Percentiles rank a stretch among this genome's conserved stretches.
Evolutionary conservation across 1,284 basidiomycete species (phyloP).

Genomic region (Ceratobasidium sp.): DNA sequence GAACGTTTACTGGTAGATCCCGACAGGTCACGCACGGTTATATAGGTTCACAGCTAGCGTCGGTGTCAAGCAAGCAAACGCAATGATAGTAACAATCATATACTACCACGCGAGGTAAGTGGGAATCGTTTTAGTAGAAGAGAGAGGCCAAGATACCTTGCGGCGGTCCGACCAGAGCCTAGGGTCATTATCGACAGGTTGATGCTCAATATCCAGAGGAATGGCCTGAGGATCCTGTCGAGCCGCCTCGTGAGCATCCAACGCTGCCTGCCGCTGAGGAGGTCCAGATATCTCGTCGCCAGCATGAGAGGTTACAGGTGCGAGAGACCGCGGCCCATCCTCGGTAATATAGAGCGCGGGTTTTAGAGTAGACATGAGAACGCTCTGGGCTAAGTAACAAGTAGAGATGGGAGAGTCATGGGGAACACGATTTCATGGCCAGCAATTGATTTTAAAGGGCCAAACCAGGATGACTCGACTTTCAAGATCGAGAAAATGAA

Average conservation of each 20-base stretch:
- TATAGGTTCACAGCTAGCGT: slow-evolving; percentile 75
- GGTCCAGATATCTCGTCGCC: slow-evolving; percentile 39
- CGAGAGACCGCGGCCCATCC: slow-evolving; percentile 1
- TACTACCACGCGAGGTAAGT: slow-evolving; percentile 55
- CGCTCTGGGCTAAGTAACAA: not conserved
- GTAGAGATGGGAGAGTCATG: not conserved
- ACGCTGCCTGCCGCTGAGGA: slow-evolving; percentile 33
- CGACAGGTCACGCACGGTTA: slow-evolving; percentile 62
- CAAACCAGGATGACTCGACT: slow-evolving; percentile 13
- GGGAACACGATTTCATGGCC: not conserved
- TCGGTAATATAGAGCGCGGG: slow-evolving; percentile 26
- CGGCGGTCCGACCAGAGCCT: slow-evolving; percentile 72
- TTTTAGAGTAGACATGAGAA: not conserved
- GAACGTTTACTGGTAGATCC: not conserved
- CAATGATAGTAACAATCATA: slow-evolving; percentile 65
- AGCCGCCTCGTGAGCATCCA: slow-evolving; percentile 11
- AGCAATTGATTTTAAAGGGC: not conserved
- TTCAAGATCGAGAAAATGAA: not conserved
- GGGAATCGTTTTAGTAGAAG: not conserved
- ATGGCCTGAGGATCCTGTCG: slow-evolving; percentile 14
- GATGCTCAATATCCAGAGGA: slow-evolving; percentile 69
- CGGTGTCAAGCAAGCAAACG: slow-evolving; percentile 71
- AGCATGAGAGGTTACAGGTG: slow-evolving; percentile 30
- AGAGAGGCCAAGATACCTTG: slow-evolving; percentile 62
- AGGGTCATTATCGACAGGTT: slow-evolving; percentile 79